phyloP scores from a whole-genome alignment of 345 rosid genomes.

The Hibiscus mutabilis region DNA sequence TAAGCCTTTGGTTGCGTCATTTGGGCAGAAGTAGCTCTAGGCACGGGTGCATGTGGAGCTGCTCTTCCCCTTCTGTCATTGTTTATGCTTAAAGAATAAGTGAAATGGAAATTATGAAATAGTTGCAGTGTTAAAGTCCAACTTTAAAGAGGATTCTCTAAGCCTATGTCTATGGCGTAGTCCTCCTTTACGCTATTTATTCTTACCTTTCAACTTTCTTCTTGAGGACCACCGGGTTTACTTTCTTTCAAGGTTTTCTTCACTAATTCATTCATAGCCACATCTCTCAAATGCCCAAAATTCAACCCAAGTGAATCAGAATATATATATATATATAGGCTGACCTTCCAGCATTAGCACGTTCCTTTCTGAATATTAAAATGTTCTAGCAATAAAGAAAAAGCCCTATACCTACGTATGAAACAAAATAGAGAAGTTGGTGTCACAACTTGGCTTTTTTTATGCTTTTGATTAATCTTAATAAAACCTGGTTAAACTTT shows the following conservation, averaged over 20 bases:
- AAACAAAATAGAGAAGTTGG: background rate
- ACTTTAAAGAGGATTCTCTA: slow-evolving; percentile 34
- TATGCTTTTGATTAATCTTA: background rate
- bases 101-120: background rate
- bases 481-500: background rate
- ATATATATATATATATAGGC: background rate
- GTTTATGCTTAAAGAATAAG: slow-evolving; percentile 31
- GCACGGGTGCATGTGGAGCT: slow-evolving; percentile 38
- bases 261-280: background rate
- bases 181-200: background rate
- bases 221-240: background rate
- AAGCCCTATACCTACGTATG: background rate
- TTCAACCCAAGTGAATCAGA: background rate
- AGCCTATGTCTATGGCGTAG: slow-evolving; percentile 14
- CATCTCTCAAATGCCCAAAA: background rate
- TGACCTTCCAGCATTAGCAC: background rate
- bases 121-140: background rate
- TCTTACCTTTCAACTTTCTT: background rate
- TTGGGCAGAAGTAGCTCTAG: slow-evolving; percentile 18
- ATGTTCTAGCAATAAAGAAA: background rate
- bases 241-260: background rate
- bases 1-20: slow-evolving; percentile 20
- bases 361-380: background rate
- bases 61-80: slow-evolving; percentile 26
- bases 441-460: background rate